Evolutionary conservation across 164 flowering plant genomes (phyloP), one percentile per base, ranked within the genome.

Genomic region (Protea cynaroides): DNA sequence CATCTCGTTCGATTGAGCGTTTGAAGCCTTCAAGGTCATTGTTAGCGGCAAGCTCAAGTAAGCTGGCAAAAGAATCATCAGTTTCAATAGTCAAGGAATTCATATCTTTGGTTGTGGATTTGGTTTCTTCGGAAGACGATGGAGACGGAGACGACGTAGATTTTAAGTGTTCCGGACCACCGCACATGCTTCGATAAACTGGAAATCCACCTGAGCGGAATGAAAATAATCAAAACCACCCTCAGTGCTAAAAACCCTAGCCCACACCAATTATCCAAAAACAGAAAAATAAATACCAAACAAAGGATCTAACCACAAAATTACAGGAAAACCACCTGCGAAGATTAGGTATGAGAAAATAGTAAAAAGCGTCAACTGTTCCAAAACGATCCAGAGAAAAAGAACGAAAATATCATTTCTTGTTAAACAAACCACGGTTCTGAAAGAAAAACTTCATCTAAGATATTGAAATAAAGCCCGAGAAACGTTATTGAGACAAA

Each of bases 21-120:
- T 74, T 87, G 61, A 90, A 88, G 11, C 76, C 88, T 13, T 82
- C 89, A 18, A 81, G 55, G 60, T 93, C 97, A 68, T 89, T 84
- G 72, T 90, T 87, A 4, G 98, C 94, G n/a, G 97, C 92, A 61
- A 84, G 80, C 67, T 93, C 98, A 22, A 90, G 87, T 71, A 93
- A 77, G 66, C 82, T 84, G 4, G 86, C 75, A 66, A 84, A 86
- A 49, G 84, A 59, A 69, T 88, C 93, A 65, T 81, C 90, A 11
- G 90, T 86, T 69, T 84, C 85, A 44, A 85, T 72, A 34, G 84
- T 80, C 55, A 84, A 68, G 66, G 76, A 72, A 75, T 75, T 81
- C 89, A 85, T 82, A 62, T 73, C 74, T 75, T 64, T 61, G 57
- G 67, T 60, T 38, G 66, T 34, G 6, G 62, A 56, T 64, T 69